Evolutionary conservation across 139 green algal genomes (phyloP), one percentile per base, ranked within the genome.

Genomic region (Haematococcus sp.): DNA sequence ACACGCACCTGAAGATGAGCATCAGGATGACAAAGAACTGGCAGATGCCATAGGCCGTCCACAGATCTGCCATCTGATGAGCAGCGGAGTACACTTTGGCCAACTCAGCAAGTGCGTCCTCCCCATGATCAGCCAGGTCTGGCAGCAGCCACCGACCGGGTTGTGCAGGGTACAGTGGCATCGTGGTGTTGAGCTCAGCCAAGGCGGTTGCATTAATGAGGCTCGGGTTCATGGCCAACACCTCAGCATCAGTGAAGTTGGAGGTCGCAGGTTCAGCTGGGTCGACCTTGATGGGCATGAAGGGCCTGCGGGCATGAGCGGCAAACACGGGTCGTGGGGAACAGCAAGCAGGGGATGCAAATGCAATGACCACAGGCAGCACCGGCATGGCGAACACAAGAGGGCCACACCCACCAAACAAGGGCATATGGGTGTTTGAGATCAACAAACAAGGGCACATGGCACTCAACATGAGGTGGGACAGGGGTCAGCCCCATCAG

Each of bases 21-120:
- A 77, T 30, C 13, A 83, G 16, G 34, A 86, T 76, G 25, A 82
- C 71, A 16, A 83, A 46, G 32, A 70, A 71, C 60, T 86, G 81
- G 44, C 80, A 31, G 22, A 83, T 74, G 56, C 70, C 73, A 44
- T 86, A 83, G 5, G 27, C 69, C 4, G 64, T 69, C 81, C 81
- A 86, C 23, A 79, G 46, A 7, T 51, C 28, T 20, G 73, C 73
- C 63, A 80, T 75, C 20, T 13, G 2, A 31, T 76, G 44, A 15
- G 78, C 72, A 9, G 25, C 52, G 1, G 15, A 34, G 43, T 82
- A 63, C 49, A 78, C 67, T 23, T 25, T 2, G 3, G 73, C 64
- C 64, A 55, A 73, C 17, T 40, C 73, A 23, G 59, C 52, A 51
- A 58, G 54, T 2, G 51, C 71, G 43, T 28, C 46, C 4, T 22